Evolutionary conservation across 139 green algal genomes (phyloP).

Genomic region (Chloropicon primus): DNA sequence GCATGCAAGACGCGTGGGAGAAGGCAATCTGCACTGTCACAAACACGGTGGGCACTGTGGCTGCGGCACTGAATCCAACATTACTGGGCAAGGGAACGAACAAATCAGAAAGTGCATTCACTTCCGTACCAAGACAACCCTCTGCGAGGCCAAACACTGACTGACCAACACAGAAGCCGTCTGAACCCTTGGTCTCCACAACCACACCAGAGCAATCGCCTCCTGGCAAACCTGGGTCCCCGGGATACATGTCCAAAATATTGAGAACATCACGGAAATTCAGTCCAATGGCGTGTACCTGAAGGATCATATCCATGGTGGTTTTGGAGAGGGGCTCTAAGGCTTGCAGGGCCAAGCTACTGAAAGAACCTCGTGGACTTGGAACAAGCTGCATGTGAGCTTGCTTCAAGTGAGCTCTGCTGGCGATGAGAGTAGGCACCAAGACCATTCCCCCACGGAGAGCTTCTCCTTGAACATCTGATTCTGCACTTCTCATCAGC

Average conservation of each 20-base stretch:
- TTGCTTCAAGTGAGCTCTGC: neutral
- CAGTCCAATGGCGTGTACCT: slow-evolving; percentile 43
- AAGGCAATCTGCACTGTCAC: slow-evolving; percentile 9
- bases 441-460: neutral
- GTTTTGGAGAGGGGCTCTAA: neutral
- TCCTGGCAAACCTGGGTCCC: slow-evolving; percentile 3
- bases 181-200: slow-evolving; percentile 18
- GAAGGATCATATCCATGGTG: slow-evolving; percentile 20
- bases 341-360: neutral
- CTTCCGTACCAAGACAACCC: slow-evolving; percentile 51
- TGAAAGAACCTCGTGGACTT: neutral
- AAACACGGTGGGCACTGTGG: slow-evolving; percentile 9
- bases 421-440: neutral
- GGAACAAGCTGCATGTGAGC: neutral
- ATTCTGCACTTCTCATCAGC: neutral
- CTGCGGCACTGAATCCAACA: slow-evolving; percentile 3
- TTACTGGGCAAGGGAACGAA: neutral
- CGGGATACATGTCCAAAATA: slow-evolving; percentile 22
- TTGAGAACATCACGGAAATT: slow-evolving; percentile 65
- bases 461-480: neutral
- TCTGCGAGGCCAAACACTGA: slow-evolving; percentile 61
- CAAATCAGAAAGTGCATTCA: slow-evolving; percentile 9
- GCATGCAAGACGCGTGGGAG: slow-evolving; percentile 4
- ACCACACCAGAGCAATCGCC: neutral
- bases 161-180: slow-evolving; percentile 26